Conservation (phyloP, 495 filamentous ascomycete genomes). For the Antarctomyces pellizariae region DNA sequence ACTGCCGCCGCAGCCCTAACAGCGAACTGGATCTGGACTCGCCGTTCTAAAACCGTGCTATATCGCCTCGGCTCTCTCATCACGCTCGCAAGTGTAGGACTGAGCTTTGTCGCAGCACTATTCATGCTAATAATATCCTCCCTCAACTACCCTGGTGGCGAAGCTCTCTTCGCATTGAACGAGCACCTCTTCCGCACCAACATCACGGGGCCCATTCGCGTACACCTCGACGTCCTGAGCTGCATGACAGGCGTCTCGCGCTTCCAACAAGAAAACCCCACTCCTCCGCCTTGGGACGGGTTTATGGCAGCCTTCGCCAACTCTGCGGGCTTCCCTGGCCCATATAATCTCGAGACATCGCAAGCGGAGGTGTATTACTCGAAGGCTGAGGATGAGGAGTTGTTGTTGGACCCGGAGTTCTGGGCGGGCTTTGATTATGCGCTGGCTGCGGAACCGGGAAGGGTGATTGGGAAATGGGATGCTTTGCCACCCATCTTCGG, state of each 20-base stretch:
- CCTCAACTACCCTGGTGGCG: constrained; percentile 75
- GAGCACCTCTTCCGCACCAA: constrained; percentile 16
- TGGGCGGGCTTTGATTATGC: constrained; percentile 70
- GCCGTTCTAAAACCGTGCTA: constrained; percentile 30
- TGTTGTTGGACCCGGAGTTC: constrained; percentile 37
- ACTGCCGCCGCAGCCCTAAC: constrained; percentile 57
- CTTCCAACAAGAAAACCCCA: constrained; percentile 35
- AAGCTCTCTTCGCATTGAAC: constrained; percentile 35
- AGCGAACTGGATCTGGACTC: constrained; percentile 49
- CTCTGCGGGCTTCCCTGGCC: constrained; percentile 5
- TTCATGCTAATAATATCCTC: constrained; percentile 47
- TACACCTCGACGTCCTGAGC: constrained; percentile 68
- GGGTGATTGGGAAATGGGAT: constrained; percentile 44
- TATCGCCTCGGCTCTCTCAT: constrained; percentile 31
- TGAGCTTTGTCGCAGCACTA: constrained; percentile 31
- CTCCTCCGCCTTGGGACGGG: constrained; percentile 5
- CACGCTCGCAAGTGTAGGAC: constrained; percentile 31
- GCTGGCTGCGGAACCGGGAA: constrained; percentile 40
- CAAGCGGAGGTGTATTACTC: constrained; percentile 21
- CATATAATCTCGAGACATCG: constrained; percentile 1
- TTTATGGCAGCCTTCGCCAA: constrained; percentile 1
- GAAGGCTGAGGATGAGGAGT: constrained; percentile 35
- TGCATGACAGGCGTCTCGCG: constrained; percentile 90
- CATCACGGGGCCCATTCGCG: constrained; percentile 9
- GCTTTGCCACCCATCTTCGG: constrained; percentile 41